These are phyloP conservation scores for Vigna hirtella DNA, from an alignment of 306 rosid genomes.

Conservation along the genomic window DNA sequence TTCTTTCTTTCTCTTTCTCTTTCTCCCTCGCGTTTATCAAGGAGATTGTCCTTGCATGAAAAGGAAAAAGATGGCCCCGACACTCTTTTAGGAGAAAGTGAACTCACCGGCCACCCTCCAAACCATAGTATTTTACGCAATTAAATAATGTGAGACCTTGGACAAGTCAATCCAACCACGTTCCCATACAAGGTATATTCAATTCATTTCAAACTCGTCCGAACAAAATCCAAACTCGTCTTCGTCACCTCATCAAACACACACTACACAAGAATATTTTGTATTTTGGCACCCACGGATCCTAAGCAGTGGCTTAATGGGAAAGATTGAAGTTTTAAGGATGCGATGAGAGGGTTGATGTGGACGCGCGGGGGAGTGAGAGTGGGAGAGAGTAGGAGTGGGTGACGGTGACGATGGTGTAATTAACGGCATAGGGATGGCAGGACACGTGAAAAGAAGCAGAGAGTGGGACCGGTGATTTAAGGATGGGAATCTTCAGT, in stretches of 20 bases:
- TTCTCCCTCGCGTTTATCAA: slow-evolving; percentile 60
- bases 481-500: slow-evolving; percentile 48
- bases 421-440: slow-evolving; percentile 38
- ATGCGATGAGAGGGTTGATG: too few relatives aligned
- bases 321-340: too few relatives aligned
- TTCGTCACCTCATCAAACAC: too few relatives aligned
- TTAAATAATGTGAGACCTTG: slow-evolving; percentile 22
- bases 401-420: slow-evolving; percentile 30
- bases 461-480: slow-evolving; percentile 44
- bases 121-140: slow-evolving; percentile 37
- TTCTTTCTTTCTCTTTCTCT: not conserved
- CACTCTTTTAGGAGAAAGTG: slow-evolving; percentile 72
- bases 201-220: too few relatives aligned
- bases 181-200: not conserved
- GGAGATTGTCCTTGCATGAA: slow-evolving; percentile 63
- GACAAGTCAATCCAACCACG: slow-evolving; percentile 44
- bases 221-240: too few relatives aligned
- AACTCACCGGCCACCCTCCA: slow-evolving; percentile 57
- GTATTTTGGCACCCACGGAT: too few relatives aligned
- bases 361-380: not conserved
- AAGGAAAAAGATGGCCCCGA: slow-evolving; percentile 54
- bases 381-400: not conserved
- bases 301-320: too few relatives aligned
- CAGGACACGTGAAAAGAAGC: slow-evolving; percentile 46
- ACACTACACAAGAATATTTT: too few relatives aligned